Conservation (phyloP, 2,329 filamentous ascomycete species). For the Pseudogymnoascus sp. region DNA sequence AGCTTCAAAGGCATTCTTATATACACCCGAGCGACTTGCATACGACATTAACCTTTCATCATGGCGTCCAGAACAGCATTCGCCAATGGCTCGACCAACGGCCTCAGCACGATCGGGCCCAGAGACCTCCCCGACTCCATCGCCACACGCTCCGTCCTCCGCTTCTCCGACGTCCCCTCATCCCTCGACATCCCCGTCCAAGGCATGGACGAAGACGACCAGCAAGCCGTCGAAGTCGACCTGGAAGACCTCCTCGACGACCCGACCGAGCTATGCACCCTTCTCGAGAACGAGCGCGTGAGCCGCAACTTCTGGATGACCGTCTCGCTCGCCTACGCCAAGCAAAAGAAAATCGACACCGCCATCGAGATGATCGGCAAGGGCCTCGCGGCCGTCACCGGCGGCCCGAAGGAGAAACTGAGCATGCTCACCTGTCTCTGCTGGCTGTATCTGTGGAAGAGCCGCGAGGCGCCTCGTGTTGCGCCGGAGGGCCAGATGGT, state of each 20-base stretch:
- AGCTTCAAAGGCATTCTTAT: constrained; percentile 6
- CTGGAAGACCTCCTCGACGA: constrained; percentile 88
- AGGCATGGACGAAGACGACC: constrained; percentile 52
- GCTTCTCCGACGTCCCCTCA: constrained; percentile 59
- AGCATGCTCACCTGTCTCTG: constrained; percentile 61
- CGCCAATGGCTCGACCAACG: neutral
- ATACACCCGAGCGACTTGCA: constrained; percentile 2
- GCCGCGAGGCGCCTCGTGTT: constrained; percentile 60
- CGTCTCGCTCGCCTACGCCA: constrained; percentile 94
- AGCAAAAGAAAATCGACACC: constrained; percentile 88
- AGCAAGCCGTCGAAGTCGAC: constrained; percentile 81
- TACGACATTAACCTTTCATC: neutral
- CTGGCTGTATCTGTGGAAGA: constrained; percentile 67
- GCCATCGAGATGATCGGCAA: constrained; percentile 66
- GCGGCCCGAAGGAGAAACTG: constrained; percentile 58
- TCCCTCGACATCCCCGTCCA: constrained; percentile 63
- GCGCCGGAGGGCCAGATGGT: constrained; percentile 57
- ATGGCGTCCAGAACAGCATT: constrained; percentile 3
- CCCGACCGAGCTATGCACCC: constrained; percentile 86
- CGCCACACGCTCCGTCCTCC: constrained; percentile 23
- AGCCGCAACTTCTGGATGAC: constrained; percentile 95
- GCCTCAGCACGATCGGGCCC: constrained; percentile 1
- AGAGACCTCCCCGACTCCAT: constrained; percentile 7
- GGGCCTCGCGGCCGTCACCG: constrained; percentile 54
- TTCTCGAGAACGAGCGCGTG: constrained; percentile 90